phyloP scores from a whole-genome alignment of 805 yeast species.

The Myxozyma geophila region DNA sequence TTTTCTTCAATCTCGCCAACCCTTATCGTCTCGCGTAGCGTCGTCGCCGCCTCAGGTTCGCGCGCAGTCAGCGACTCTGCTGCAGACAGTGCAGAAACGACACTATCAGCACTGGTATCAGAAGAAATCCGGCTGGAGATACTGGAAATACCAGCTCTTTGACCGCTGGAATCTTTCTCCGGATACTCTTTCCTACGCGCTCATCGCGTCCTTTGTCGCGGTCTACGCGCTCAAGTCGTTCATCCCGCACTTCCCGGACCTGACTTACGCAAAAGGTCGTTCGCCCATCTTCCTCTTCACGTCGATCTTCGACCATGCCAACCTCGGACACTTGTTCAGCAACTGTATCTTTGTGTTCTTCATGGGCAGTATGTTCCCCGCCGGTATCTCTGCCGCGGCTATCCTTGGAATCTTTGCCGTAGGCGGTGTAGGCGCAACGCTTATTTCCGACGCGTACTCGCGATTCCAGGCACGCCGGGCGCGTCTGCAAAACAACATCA shows the following conservation, averaged over 20 bases:
- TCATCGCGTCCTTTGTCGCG: slow-evolving; percentile 23
- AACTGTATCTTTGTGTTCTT: slow-evolving; percentile 18
- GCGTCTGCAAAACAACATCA: neutral
- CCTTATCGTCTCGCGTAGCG: neutral
- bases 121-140: slow-evolving; percentile 8
- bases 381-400: slow-evolving; percentile 20
- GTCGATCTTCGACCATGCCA: slow-evolving; percentile 24
- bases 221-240: slow-evolving; percentile 18
- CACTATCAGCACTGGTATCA: slow-evolving; percentile 30
- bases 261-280: slow-evolving; percentile 4
- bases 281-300: slow-evolving; percentile 13
- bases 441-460: slow-evolving; percentile 7
- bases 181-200: slow-evolving; percentile 14
- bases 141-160: slow-evolving; percentile 11
- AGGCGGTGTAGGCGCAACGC: slow-evolving; percentile 19
- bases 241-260: slow-evolving; percentile 25
- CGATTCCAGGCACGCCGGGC: slow-evolving; percentile 8
- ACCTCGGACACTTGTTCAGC: slow-evolving; percentile 20
- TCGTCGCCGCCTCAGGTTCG: neutral
- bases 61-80: neutral
- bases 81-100: slow-evolving; percentile 2
- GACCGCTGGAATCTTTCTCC: slow-evolving; percentile 11
- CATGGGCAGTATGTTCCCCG: slow-evolving; percentile 21
- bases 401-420: slow-evolving; percentile 13
- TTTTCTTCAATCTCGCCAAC: no score